Percentiles rank a stretch among this genome's conserved stretches.
These are phyloP conservation scores for Phialophora expanda DNA, from an alignment of 2,329 filamentous ascomycete species.

Conservation along the genomic window DNA sequence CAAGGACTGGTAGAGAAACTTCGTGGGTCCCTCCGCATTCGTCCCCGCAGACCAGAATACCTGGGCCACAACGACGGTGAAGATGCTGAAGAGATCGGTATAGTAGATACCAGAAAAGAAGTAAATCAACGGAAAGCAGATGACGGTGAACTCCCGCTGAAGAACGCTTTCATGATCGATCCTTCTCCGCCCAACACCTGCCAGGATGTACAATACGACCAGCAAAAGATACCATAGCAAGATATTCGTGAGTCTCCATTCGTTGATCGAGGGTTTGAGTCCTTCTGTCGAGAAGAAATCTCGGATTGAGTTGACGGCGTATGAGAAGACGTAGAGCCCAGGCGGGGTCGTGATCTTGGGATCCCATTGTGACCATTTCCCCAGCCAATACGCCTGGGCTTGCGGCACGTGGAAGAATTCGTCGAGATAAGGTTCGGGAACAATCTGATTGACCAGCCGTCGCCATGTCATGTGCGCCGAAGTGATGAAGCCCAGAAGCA, in stretches of 20 bases:
- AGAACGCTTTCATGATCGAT: slow-evolving; percentile 61
- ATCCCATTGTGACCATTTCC: slow-evolving; percentile 80
- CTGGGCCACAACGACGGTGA: slow-evolving; percentile 74
- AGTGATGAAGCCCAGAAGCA: slow-evolving; percentile 32
- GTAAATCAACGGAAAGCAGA: slow-evolving; percentile 85
- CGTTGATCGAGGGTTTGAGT: slow-evolving; percentile 27
- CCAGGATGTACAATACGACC: slow-evolving; percentile 33
- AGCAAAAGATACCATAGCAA: slow-evolving; percentile 36
- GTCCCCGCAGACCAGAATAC: slow-evolving; percentile 48
- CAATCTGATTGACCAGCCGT: slow-evolving; percentile 52
- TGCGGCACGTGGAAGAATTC: slow-evolving; percentile 76
- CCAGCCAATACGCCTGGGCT: slow-evolving; percentile 80
- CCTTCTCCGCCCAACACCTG: slow-evolving; percentile 36
- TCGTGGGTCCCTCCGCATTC: slow-evolving; percentile 28
- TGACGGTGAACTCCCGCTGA: slow-evolving; percentile 53
- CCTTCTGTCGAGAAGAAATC: slow-evolving; percentile 53
- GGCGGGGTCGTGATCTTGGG: slow-evolving; percentile 97
- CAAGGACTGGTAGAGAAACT: slow-evolving; percentile 39
- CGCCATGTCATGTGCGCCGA: slow-evolving; percentile 46
- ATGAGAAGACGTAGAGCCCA: slow-evolving; percentile 70
- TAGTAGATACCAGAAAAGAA: slow-evolving; percentile 97
- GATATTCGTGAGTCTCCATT: slow-evolving; percentile 33
- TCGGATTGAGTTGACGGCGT: slow-evolving; percentile 54
- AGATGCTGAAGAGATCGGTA: slow-evolving; percentile 84
- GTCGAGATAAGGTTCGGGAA: slow-evolving; percentile 65